Conservation (phyloP, 225 moss, liverwort and hornwort genomes). For the Polytrichum commune region DNA sequence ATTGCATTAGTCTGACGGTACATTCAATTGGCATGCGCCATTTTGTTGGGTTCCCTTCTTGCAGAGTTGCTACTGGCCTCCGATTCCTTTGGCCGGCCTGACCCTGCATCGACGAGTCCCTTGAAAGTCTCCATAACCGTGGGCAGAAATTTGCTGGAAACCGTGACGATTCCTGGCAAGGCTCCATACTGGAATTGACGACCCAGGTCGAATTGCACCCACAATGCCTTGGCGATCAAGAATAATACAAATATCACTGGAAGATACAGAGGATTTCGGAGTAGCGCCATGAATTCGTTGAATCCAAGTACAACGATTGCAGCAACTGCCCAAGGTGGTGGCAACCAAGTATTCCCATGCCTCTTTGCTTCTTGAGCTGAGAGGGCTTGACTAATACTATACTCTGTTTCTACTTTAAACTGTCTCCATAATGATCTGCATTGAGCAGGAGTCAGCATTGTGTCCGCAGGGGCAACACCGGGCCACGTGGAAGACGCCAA, state of each 20-base stretch:
- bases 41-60: constrained; percentile 10
- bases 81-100: constrained; percentile 4
- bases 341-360: constrained; percentile 70
- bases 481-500: constrained; percentile 52
- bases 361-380: constrained; percentile 76
- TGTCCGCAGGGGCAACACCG: constrained; percentile 44
- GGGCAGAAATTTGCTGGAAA: constrained; percentile 73
- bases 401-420: constrained; percentile 90
- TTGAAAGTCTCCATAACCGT: constrained; percentile 63
- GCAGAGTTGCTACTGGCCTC: background rate
- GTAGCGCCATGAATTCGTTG: constrained; percentile 85
- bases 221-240: constrained; percentile 72
- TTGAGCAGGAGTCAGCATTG: constrained; percentile 72
- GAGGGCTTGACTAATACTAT: constrained; percentile 81
- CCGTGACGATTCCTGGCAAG: constrained; percentile 62
- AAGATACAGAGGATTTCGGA: constrained; percentile 82
- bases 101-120: constrained; percentile 70
- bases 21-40: constrained; percentile 14
- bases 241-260: constrained; percentile 60
- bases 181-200: constrained; percentile 69
- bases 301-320: constrained; percentile 85
- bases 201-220: constrained; percentile 74
- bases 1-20: background rate
- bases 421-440: constrained; percentile 89
- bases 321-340: constrained; percentile 85